Base-by-base conservation (phyloP, 2,329 filamentous ascomycete genomes). In the Fusarium marasasianum region DNA sequence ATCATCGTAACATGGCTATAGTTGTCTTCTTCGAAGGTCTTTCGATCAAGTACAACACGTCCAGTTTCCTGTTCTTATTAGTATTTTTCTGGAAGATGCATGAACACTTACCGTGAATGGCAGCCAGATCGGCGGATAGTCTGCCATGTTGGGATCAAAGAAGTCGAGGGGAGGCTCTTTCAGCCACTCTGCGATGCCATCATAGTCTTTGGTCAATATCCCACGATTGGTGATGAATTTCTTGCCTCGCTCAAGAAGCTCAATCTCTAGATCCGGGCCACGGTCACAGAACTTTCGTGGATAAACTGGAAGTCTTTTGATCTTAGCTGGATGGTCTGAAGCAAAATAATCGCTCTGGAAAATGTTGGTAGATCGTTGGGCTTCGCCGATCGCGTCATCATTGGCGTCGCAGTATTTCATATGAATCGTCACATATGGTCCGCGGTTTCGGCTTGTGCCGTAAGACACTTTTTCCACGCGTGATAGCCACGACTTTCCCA, bases 1-100 rank as follows among this genome's bases (percentile, higher is more conserved):
- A 55, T 55, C 35, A 31, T 31, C 2, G 37, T 31, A 18, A 41
- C 37, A 5, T 29, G 26, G 12, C 22, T 55, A 18, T 55, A 55
- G 24, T 55, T 41, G 20, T 55, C 53, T 31, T 55, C 53, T 55
- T 55, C 53, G 11, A 55, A 55, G 1, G 37, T 55, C 37, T 40
- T 55, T 5, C 53, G 26, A 14, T 55, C 53, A 14, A 41, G 53
- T 2, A 55, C 12, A 0, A 55, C 26, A 8, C 53, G 37, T 1
- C 53, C 53, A 0, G 26, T 41, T 55, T 55, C 53, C 53, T 55
- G 11, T 4, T 0, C 0, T 8, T 0, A 8, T 40, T 14, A 40
- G 20, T 29, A n/a, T 0, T 4, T 10, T 3, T 6, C 0, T 18
- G 5, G 3, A 18, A 5, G 4, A 1, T 40, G 0, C 4, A 41